Percentiles rank a stretch among this genome's conserved stretches.
Conservation (phyloP, 768 basidiomycete genomes). For the Hygrocybe coccinea region DNA sequence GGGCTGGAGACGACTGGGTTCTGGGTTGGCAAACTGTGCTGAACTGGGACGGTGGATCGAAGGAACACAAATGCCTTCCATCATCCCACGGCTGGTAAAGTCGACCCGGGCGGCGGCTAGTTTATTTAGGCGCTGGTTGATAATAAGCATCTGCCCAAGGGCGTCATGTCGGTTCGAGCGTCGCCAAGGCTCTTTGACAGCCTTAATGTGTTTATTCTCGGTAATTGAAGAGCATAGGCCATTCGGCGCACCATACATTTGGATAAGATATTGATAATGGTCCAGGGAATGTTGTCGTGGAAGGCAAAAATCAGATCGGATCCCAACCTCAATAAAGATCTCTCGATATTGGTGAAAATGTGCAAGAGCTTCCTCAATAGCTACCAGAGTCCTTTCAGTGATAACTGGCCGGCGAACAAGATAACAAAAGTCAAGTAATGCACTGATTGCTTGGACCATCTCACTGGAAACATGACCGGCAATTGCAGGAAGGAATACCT, state of each 20-base stretch:
- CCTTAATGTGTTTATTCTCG: constrained; percentile 7
- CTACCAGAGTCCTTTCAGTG: constrained; percentile 5
- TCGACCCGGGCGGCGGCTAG: constrained; percentile 15
- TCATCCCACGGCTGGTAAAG: constrained; percentile 15
- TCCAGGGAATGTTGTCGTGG: constrained; percentile 17
- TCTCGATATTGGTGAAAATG: constrained; percentile 13
- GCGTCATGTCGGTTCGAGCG: constrained; percentile 19
- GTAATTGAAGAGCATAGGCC: constrained; percentile 23
- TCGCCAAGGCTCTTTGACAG: constrained; percentile 21
- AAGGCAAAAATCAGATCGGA: constrained; percentile 12
- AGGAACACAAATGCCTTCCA: background rate
- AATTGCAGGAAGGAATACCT: constrained; percentile 23
- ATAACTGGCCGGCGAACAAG: constrained; percentile 13
- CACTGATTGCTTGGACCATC: constrained; percentile 12
- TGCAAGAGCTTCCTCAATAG: constrained; percentile 4
- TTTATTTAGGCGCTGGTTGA: constrained; percentile 21
- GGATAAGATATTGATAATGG: constrained; percentile 16
- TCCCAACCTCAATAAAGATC: constrained; percentile 10
- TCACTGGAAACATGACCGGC: constrained; percentile 14
- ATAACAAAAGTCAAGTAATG: constrained; percentile 25
- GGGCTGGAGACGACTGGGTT: background rate
- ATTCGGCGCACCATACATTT: constrained; percentile 17
- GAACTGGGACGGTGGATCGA: background rate
- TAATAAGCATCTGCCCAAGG: constrained; percentile 20
- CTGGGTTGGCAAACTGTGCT: background rate